Percentiles rank a stretch among this genome's conserved stretches.
Evolutionary conservation across 371 early-diverging fungal genomes (phyloP).

Genomic region (Smittium mucronatum): DNA sequence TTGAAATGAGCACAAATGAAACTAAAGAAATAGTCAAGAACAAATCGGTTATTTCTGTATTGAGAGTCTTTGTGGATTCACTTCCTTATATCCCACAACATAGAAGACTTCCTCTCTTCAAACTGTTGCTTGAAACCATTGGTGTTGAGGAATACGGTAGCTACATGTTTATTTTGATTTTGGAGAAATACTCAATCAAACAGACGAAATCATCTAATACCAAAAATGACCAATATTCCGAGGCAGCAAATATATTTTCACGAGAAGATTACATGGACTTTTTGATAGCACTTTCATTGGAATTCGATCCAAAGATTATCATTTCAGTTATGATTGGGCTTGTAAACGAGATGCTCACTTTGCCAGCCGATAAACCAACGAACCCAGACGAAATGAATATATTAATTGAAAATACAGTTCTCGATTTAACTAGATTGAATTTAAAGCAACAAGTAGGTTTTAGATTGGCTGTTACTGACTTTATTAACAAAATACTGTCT

Average conservation of each 20-base stretch:
- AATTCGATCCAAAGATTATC: slow-evolving; percentile 7
- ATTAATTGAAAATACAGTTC: slow-evolving; percentile 28
- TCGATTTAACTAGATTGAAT: slow-evolving; percentile 22
- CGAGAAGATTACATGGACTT: slow-evolving; percentile 23
- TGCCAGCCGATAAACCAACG: slow-evolving; percentile 43
- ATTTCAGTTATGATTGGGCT: slow-evolving; percentile 4
- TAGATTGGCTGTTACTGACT: slow-evolving; percentile 57
- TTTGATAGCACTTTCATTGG: slow-evolving; percentile 21
- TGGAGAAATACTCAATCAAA: slow-evolving; percentile 52
- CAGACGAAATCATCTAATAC: slow-evolving; percentile 15
- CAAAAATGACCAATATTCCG: slow-evolving; percentile 5
- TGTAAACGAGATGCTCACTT: slow-evolving; percentile 30
- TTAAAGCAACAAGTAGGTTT: slow-evolving; percentile 61
- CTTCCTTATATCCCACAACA: slow-evolving; percentile 85
- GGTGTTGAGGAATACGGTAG: slow-evolving; percentile 64
- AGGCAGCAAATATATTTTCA: slow-evolving; percentile 2
- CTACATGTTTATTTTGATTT: slow-evolving; percentile 53
- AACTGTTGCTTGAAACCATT: slow-evolving; percentile 62
- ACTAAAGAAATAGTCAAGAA: background rate
- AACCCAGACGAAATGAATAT: slow-evolving; percentile 30
- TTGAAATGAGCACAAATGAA: slow-evolving; percentile 19
- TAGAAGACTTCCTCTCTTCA: slow-evolving; percentile 76
- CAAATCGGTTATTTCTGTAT: slow-evolving; percentile 34
- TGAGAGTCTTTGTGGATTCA: slow-evolving; percentile 85
- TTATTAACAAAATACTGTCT: slow-evolving; percentile 46